These are phyloP conservation scores for Mortierella sp. DNA, from an alignment of 371 early-diverging fungal species.

Conservation along the genomic window DNA sequence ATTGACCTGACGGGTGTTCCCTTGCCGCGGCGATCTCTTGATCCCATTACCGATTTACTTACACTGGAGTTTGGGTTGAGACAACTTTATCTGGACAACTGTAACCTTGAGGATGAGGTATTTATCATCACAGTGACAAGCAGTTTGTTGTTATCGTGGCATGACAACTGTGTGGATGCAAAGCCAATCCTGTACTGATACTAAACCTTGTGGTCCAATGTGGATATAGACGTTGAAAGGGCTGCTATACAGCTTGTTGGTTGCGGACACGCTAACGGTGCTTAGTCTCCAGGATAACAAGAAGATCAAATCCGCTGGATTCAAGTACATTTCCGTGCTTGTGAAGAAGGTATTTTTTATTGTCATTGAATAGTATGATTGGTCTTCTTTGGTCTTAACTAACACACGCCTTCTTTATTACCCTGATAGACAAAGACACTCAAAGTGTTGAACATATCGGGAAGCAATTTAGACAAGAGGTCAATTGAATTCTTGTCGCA, in stretches of 20 bases:
- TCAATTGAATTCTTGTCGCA: slow-evolving; percentile 64
- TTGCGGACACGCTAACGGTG: slow-evolving; percentile 61
- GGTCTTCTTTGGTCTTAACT: no score
- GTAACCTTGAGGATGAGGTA: slow-evolving; percentile 77
- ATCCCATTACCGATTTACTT: slow-evolving; percentile 71
- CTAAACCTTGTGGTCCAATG: no score
- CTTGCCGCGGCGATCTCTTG: slow-evolving; percentile 57
- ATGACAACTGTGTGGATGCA: no score
- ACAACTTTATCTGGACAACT: slow-evolving; percentile 64
- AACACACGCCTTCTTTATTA: not conserved
- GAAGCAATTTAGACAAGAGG: slow-evolving; percentile 64
- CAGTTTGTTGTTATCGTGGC: no score
- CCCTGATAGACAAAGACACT: slow-evolving; percentile 54
- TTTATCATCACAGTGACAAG: not conserved
- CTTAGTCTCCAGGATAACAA: slow-evolving; percentile 68
- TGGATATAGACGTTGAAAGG: slow-evolving; percentile 65
- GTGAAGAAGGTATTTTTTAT: slow-evolving; percentile 65
- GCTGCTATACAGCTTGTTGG: slow-evolving; percentile 66
- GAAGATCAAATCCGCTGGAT: slow-evolving; percentile 63
- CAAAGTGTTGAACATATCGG: slow-evolving; percentile 60
- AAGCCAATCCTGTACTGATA: no score
- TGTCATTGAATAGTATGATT: not conserved
- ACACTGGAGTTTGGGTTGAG: slow-evolving; percentile 66
- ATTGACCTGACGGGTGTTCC: slow-evolving; percentile 56
- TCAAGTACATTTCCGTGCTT: slow-evolving; percentile 75